Percentiles rank a stretch among this genome's conserved stretches.
Conservation (phyloP, 2,329 filamentous ascomycete species). For the Epichloe gansuensis region DNA sequence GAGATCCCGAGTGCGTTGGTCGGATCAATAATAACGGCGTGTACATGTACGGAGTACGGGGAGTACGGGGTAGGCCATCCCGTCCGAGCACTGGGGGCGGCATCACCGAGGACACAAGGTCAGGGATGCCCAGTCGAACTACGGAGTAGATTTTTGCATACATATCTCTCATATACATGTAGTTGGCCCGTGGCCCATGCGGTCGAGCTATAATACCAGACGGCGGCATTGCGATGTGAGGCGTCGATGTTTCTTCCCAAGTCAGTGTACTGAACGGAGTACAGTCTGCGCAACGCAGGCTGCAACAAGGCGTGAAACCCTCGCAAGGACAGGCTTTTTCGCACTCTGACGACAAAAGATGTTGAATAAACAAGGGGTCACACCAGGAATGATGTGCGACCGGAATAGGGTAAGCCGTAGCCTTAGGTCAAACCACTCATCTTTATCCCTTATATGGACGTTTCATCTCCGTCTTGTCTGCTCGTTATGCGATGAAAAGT, state of each 20-base stretch:
- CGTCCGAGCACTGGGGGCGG: conserved; percentile 5
- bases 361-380: conserved; percentile 7
- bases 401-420: conserved; percentile 8
- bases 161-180: not conserved
- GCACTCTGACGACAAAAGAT: conserved; percentile 5
- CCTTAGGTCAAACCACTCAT: conserved; percentile 1
- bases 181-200: not conserved
- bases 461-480: not conserved
- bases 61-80: not conserved
- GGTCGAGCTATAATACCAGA: not conserved
- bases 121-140: not conserved
- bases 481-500: not conserved
- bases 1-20: not conserved
- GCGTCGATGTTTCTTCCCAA: not conserved
- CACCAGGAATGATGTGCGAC: conserved; percentile 9
- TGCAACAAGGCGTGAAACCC: conserved; percentile 11
- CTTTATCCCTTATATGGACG: not conserved
- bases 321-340: conserved; percentile 4
- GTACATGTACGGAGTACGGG: no score
- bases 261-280: not conserved
- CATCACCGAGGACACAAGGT: not conserved
- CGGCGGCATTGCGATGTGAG: not conserved
- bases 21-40: not conserved
- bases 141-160: not conserved
- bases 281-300: conserved; percentile 2